Percentiles rank a stretch among this genome's conserved stretches.
phyloP scores from a whole-genome alignment of 148 eudicot species.

The Persicaria maculosa region DNA sequence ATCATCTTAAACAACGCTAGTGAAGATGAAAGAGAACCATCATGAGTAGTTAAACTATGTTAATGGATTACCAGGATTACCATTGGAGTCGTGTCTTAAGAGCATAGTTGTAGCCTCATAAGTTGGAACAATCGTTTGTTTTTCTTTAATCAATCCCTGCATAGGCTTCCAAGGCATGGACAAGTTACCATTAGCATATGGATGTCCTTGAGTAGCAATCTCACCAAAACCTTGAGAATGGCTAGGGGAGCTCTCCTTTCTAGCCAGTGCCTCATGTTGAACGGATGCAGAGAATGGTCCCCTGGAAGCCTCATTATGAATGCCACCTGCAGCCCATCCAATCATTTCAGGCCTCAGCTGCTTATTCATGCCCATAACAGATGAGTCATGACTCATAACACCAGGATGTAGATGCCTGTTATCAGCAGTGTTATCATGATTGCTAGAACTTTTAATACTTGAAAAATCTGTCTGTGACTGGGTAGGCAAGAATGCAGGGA shows the following conservation, averaged over 20 bases:
- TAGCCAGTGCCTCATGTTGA: conserved; percentile 29
- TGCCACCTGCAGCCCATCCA: conserved; percentile 38
- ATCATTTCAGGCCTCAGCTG: conserved; percentile 46
- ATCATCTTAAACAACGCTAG: conserved; percentile 23
- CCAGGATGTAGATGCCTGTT: conserved; percentile 26
- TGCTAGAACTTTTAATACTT: conserved; percentile 27
- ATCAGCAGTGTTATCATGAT: conserved; percentile 30
- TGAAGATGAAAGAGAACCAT: conserved; percentile 12
- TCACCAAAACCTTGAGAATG: conserved; percentile 34
- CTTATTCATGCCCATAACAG: conserved; percentile 30
- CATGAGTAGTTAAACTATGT: conserved; percentile 1
- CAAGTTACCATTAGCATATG: conserved; percentile 29
- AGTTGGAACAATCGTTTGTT: conserved; percentile 24
- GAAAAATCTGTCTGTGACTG: conserved; percentile 28
- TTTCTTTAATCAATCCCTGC: conserved; percentile 34
- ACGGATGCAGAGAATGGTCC: conserved; percentile 27
- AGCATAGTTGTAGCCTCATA: conserved; percentile 34
- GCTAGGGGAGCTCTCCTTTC: conserved; percentile 34
- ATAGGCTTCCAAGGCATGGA: conserved; percentile 46
- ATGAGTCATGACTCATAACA: conserved; percentile 20
- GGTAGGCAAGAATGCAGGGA: conserved; percentile 27
- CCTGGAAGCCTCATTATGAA: conserved; percentile 29
- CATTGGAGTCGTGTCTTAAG: conserved; percentile 26
- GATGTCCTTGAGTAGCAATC: conserved; percentile 30
- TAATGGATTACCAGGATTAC: conserved; percentile 16